Evolutionary conservation across 2,329 filamentous ascomycete genomes (phyloP).

Genomic region (Parastagonospora nodorum): DNA sequence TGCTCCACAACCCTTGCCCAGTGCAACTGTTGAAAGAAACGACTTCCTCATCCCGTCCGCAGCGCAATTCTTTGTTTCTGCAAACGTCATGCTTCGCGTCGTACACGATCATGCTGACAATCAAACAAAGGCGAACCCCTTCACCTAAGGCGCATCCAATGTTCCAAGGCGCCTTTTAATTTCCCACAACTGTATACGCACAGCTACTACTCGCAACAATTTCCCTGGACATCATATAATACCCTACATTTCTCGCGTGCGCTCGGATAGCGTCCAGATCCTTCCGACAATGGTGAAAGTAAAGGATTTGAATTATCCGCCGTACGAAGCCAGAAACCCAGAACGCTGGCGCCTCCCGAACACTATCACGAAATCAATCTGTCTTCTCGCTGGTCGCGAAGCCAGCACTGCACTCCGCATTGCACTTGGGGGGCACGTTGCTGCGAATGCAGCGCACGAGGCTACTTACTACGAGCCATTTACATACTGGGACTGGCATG

Average conservation of each 20-base stretch:
- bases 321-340: neutral
- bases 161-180: neutral
- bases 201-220: too few species aligned
- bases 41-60: neutral
- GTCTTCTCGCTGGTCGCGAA: constrained; percentile 16
- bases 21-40: too few species aligned
- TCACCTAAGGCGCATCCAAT: neutral
- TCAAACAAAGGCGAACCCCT: constrained; percentile 4
- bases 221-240: too few species aligned
- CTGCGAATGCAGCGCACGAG: constrained; percentile 2
- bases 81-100: constrained; percentile 3
- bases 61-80: neutral
- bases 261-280: too few species aligned
- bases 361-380: constrained; percentile 1
- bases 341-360: constrained; percentile 5
- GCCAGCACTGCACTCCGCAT: constrained; percentile 15
- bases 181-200: neutral
- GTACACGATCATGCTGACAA: neutral
- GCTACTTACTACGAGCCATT: constrained; percentile 28
- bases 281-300: neutral
- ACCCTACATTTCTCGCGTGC: too few species aligned
- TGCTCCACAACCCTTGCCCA: too few species aligned
- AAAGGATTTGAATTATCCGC: neutral
- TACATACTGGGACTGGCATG: constrained; percentile 35
- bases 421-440: constrained; percentile 4